Evolutionary conservation across 2,329 filamentous ascomycete genomes (phyloP), one percentile per base, ranked within the genome.

Genomic region (Coniella lustricola): DNA sequence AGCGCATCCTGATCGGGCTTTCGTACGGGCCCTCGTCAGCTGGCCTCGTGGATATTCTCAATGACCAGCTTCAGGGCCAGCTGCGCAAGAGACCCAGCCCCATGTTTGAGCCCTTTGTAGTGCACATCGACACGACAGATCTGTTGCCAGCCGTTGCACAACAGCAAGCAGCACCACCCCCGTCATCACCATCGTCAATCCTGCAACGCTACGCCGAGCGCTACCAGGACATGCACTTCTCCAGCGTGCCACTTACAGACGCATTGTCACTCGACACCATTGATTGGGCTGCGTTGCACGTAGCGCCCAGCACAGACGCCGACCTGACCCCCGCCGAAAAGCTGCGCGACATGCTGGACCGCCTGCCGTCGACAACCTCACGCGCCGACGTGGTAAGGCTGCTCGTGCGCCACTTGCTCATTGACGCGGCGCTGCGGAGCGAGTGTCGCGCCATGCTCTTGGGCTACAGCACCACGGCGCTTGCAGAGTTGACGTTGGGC

Each of bases 11-110:
- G 16, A 70, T 95, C 17, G 88, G 90, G 5, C 70, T 96, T 2
- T 95, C 90, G 0, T 84, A 89, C 59, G 91, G 93, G 1, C 72
- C 85, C 1, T 93, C 87, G 1, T 97, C 91, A 0, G 75, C 85
- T 13, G 79, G 82, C 13, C 72, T 98, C 37, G 72, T 95, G 25
- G 79, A 91, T 58, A 74, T 95, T 18, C 71, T 97, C 46, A 78
- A 87, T 63, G 70, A 76, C 52, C 86, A 89, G 60, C 72, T 86
- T 39, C 72, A 77, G 55, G 76, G 75, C 46, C 85, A 91, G 62
- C 73, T 76, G 35, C 71, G 75, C 37, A 82, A 79, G 51, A 81
- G 81, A 56, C 78, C 80, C 4, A 76, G 81, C 44, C 69, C 79
- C 4, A 77, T 81, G 0, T 95, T 87, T 62, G 78, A 84, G 40